These are phyloP conservation scores for Coemansia aciculifera DNA, from an alignment of 192 early-diverging fungal species.

Conservation along the genomic window DNA sequence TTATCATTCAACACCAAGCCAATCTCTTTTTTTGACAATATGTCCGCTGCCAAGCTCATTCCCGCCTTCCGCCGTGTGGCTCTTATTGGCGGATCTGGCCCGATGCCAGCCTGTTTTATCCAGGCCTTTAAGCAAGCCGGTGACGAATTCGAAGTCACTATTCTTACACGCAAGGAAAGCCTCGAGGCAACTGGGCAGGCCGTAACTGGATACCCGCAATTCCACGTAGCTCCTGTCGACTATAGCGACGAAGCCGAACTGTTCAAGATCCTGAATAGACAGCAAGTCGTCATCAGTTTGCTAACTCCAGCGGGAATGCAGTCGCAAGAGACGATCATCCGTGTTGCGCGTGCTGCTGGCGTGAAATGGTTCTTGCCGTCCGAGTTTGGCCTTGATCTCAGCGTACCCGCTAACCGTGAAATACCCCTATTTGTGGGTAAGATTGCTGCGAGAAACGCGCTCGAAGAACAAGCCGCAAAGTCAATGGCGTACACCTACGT, in stretches of 20 bases:
- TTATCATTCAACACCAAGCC: background rate
- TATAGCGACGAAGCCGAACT: background rate
- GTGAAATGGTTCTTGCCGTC: constrained; percentile 4
- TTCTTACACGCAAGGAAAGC: constrained; percentile 7
- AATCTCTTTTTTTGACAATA: background rate
- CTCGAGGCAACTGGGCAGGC: background rate
- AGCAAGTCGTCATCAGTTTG: background rate
- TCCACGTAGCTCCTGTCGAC: background rate
- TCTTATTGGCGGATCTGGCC: background rate
- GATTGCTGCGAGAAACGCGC: background rate
- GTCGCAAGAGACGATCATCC: background rate
- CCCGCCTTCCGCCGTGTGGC: background rate
- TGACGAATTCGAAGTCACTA: background rate
- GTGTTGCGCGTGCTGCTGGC: background rate
- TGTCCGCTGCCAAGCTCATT: background rate
- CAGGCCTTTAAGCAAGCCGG: background rate
- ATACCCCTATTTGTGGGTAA: background rate
- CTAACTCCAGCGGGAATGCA: background rate
- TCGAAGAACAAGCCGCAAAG: background rate
- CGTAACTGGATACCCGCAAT: background rate
- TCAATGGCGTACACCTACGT: background rate
- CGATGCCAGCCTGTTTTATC: background rate
- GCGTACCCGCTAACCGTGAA: background rate
- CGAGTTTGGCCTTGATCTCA: constrained; percentile 4
- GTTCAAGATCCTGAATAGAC: background rate